A percentile compares a stretch with the other conserved stretches of the same genome.
These are phyloP conservation scores for Didymella arachidicola DNA, from an alignment of 2,329 filamentous ascomycete species.

Conservation along the genomic window DNA sequence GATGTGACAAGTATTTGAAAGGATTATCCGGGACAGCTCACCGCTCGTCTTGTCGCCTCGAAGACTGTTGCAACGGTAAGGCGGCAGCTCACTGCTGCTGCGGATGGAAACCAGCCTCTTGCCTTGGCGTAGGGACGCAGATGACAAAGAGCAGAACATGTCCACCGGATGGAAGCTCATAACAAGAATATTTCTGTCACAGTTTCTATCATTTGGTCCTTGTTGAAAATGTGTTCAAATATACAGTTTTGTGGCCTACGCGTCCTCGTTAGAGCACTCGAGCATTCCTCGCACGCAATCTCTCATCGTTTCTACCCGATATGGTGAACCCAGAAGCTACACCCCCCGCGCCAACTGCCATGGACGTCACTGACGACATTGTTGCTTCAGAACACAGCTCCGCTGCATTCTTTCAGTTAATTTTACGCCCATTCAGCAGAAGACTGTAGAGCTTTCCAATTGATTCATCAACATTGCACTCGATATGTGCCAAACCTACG, in stretches of 20 bases:
- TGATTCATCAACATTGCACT: not conserved
- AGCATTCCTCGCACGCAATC: no score
- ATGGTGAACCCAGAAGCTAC: not conserved
- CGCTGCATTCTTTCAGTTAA: not conserved
- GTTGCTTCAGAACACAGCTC: not conserved
- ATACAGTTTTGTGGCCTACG: not conserved
- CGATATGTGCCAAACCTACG: not conserved
- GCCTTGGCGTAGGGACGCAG: not conserved
- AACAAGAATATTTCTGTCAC: no score
- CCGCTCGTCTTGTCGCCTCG: constrained; percentile 4
- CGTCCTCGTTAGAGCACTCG: not conserved
- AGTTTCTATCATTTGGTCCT: no score
- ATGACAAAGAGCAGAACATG: no score
- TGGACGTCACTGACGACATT: not conserved
- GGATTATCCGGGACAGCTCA: constrained; percentile 6
- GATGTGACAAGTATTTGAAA: not conserved
- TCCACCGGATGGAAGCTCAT: no score
- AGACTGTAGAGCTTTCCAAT: not conserved
- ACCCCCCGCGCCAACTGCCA: not conserved
- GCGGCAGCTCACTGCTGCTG: not conserved
- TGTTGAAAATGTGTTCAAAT: no score
- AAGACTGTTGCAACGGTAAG: not conserved
- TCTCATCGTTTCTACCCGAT: no score
- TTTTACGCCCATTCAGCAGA: not conserved
- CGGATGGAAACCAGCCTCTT: not conserved